A percentile compares a stretch with the other conserved stretches of the same genome.
phyloP scores from a whole-genome alignment of 1,284 basidiomycete genomes.

The Irpex rosettiformis region DNA sequence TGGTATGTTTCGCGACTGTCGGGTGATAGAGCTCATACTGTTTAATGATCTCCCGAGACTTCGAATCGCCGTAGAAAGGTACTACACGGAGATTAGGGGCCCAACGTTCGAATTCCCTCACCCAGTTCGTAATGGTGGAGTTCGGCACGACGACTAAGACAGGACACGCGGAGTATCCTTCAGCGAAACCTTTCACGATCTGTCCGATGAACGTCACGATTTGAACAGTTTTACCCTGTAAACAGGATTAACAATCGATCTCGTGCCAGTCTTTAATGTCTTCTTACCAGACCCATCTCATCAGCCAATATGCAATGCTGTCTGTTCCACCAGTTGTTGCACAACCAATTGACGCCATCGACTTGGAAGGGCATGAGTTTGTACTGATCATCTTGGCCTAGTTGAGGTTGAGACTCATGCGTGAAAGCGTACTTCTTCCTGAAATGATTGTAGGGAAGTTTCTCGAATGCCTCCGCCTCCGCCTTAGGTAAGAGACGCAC shows the following conservation, averaged over 20 bases:
- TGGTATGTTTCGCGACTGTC: conserved; percentile 34
- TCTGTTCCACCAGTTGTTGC: conserved; percentile 83
- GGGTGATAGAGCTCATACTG: conserved; percentile 78
- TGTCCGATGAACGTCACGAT: conserved; percentile 84
- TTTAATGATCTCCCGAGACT: conserved; percentile 78
- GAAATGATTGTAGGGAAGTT: conserved; percentile 46
- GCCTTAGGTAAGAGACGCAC: conserved; percentile 49
- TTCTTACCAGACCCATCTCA: conserved; percentile 87
- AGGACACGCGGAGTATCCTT: conserved; percentile 56
- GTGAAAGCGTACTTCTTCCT: conserved; percentile 41
- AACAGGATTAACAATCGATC: conserved; percentile 9
- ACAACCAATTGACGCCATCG: conserved; percentile 92
- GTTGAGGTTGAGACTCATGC: conserved; percentile 47
- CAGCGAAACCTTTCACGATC: conserved; percentile 48
- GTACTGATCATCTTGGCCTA: conserved; percentile 59
- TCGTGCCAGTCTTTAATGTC: neutral
- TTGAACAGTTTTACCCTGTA: conserved; percentile 90
- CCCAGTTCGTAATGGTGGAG: conserved; percentile 87
- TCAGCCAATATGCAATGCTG: conserved; percentile 95
- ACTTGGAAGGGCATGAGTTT: conserved; percentile 88
- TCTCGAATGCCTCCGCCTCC: conserved; percentile 39
- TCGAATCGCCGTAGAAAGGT: conserved; percentile 78
- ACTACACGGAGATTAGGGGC: conserved; percentile 79
- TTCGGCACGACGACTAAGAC: conserved; percentile 92
- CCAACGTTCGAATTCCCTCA: conserved; percentile 91